Evolutionary conservation across 495 filamentous ascomycete species (phyloP).

Genomic region (Penicillium roqueforti): DNA sequence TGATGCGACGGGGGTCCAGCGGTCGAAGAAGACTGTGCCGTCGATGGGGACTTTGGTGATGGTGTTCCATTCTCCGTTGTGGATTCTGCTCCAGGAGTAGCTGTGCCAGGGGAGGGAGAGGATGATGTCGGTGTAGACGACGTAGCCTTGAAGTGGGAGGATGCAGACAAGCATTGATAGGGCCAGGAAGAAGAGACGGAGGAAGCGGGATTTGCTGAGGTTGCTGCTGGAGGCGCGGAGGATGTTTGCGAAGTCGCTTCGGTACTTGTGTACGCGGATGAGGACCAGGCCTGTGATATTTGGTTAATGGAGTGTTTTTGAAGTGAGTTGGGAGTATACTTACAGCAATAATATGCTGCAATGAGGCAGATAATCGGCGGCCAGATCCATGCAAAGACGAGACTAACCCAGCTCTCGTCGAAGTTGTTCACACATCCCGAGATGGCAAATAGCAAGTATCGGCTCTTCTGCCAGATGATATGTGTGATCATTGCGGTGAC

Average conservation of each 20-base stretch:
- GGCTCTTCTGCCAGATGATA: slow-evolving; percentile 61
- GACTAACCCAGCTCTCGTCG: slow-evolving; percentile 65
- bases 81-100: slow-evolving; percentile 54
- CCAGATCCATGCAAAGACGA: slow-evolving; percentile 65
- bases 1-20: slow-evolving; percentile 62
- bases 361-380: slow-evolving; percentile 60
- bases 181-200: slow-evolving; percentile 76
- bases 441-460: slow-evolving; percentile 72
- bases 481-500: slow-evolving; percentile 61
- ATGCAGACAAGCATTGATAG: slow-evolving; percentile 61
- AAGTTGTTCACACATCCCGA: slow-evolving; percentile 65
- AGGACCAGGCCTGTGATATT: slow-evolving; percentile 53
- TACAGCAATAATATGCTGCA: slow-evolving; percentile 69
- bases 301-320: slow-evolving; percentile 7
- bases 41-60: slow-evolving; percentile 60
- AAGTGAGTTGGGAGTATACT: slow-evolving; percentile 22
- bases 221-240: slow-evolving; percentile 53
- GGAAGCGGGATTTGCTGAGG: slow-evolving; percentile 62
- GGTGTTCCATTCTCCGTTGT: slow-evolving; percentile 52
- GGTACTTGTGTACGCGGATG: slow-evolving; percentile 63
- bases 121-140: slow-evolving; percentile 54
- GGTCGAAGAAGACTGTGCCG: slow-evolving; percentile 53
- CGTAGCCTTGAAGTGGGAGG: slow-evolving; percentile 58
- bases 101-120: slow-evolving; percentile 33
- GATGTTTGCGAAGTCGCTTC: slow-evolving; percentile 55